A percentile compares a stretch with the other conserved stretches of the same genome.
Evolutionary conservation across 441 rosid species (phyloP).

Genomic region (Gossypium lobatum): DNA sequence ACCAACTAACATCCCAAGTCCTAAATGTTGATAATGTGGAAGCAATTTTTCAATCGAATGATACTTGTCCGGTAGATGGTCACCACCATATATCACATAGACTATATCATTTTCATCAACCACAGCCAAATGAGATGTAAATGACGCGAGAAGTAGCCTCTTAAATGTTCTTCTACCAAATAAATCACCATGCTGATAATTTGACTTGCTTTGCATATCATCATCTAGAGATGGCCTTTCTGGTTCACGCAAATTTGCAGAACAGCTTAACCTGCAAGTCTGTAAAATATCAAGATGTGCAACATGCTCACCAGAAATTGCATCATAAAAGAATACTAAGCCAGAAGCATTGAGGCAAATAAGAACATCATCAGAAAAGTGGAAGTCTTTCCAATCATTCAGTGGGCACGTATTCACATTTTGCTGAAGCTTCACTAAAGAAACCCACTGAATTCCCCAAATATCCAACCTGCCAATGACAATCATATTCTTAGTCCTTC

Average conservation of each 20-base stretch:
- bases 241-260: constrained; percentile 26
- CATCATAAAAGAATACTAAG: constrained; percentile 50
- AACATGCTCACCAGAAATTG: constrained; percentile 62
- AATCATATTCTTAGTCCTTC: constrained; percentile 37
- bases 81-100: constrained; percentile 51
- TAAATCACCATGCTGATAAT: constrained; percentile 22
- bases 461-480: constrained; percentile 58
- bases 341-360: constrained; percentile 81
- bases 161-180: constrained; percentile 53
- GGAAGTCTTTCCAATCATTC: constrained; percentile 74
- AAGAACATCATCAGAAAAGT: constrained; percentile 73
- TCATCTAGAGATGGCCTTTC: constrained; percentile 22
- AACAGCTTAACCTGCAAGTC: constrained; percentile 42
- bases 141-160: constrained; percentile 63
- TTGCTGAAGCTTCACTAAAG: constrained; percentile 56
- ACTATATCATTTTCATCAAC: constrained; percentile 69
- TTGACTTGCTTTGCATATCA: constrained; percentile 29
- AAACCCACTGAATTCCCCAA: constrained; percentile 82
- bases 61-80: constrained; percentile 41
- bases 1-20: constrained; percentile 62
- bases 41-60: constrained; percentile 33
- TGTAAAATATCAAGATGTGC: constrained; percentile 51
- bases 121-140: constrained; percentile 72
- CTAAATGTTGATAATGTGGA: constrained; percentile 49
- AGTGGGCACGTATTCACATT: constrained; percentile 29